A percentile compares a stretch with the other conserved stretches of the same genome.
Conservation (phyloP, 75 land plant species). For the Cunninghamia lanceolata region DNA sequence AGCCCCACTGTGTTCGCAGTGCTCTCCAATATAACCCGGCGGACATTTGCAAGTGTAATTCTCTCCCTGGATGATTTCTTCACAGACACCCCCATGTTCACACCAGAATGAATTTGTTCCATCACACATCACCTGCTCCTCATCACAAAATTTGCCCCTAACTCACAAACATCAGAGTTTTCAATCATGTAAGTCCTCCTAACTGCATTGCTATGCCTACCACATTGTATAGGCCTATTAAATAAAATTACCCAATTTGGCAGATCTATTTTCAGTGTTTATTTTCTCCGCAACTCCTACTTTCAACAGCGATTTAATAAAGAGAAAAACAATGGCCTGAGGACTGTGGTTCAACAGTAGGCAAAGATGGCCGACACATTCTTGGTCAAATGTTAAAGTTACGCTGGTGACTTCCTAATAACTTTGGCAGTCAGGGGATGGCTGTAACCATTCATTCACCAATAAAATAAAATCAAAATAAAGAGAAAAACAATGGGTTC, state of each 20-base stretch:
- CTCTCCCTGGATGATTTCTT: constrained; percentile 44
- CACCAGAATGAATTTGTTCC: constrained; percentile 45
- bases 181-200: background rate
- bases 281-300: background rate
- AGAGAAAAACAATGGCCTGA: constrained; percentile 21
- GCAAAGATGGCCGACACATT: no score
- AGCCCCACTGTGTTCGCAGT: constrained; percentile 40
- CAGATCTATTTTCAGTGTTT: background rate
- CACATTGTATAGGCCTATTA: background rate
- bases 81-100: constrained; percentile 33
- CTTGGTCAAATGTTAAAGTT: no score
- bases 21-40: constrained; percentile 35
- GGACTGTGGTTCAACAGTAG: constrained; percentile 1
- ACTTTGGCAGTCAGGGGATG: no score
- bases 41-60: constrained; percentile 37
- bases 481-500: background rate
- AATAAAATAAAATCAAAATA: background rate
- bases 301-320: background rate
- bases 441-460: no score
- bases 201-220: background rate
- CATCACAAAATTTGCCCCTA: constrained; percentile 51
- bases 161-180: background rate
- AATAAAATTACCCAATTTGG: background rate
- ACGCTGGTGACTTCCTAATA: no score
- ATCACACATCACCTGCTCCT: constrained; percentile 38